Evolutionary conservation across 805 yeast genomes (phyloP).

Genomic region (Cephaloascus albidus): DNA sequence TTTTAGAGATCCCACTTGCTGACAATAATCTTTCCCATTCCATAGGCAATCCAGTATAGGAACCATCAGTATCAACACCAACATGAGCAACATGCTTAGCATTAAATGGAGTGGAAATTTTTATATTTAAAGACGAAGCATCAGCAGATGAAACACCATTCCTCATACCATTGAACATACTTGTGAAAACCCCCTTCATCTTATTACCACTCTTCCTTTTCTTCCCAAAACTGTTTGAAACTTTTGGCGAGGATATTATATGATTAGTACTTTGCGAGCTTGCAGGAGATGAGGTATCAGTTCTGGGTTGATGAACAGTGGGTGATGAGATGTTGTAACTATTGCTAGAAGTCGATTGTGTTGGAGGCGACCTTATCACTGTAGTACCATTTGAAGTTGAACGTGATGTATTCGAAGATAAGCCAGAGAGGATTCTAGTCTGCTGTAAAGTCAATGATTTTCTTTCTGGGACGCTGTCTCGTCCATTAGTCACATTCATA

Average conservation of each 20-base stretch:
- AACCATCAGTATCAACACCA: conserved; percentile 79
- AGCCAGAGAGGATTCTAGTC: not conserved
- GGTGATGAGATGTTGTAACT: not conserved
- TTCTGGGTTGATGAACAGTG: not conserved
- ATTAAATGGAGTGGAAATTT: conserved; percentile 87
- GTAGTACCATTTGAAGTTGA: not conserved
- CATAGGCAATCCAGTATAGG: conserved; percentile 84
- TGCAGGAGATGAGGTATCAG: not conserved
- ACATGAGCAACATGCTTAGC: conserved; percentile 90
- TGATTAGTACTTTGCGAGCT: too few species aligned
- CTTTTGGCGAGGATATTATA: not conserved
- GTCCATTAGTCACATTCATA: not conserved
- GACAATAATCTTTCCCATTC: conserved; percentile 84
- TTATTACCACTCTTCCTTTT: conserved; percentile 36
- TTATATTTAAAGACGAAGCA: conserved; percentile 26
- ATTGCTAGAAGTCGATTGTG: too few species aligned
- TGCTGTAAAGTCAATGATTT: not conserved
- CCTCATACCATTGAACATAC: conserved; percentile 31
- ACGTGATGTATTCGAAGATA: not conserved
- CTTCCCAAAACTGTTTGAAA: not conserved
- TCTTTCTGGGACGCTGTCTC: not conserved
- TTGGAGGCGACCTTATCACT: not conserved
- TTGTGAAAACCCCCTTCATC: conserved; percentile 51
- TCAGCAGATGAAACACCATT: conserved; percentile 3
- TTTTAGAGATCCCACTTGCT: conserved; percentile 80